Base-by-base conservation (phyloP, 345 rosid genomes). In the Turnera subulata region DNA sequence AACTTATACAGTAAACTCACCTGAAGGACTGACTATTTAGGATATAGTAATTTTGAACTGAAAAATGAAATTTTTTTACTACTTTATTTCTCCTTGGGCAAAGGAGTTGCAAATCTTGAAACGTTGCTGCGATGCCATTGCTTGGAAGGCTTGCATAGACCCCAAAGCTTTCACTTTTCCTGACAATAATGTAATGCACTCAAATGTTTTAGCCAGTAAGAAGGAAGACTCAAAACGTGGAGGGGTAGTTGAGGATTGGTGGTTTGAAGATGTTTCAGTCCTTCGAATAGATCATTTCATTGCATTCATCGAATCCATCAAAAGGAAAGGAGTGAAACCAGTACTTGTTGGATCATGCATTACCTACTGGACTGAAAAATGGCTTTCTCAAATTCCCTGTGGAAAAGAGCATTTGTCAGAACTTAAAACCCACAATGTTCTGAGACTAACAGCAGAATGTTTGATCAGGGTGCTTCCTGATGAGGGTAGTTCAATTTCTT, bases 201-300 rank as follows among this genome's bases (percentile, higher is more conserved):
- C 54, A 19, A 53, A 19, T 26, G 21, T 32, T 55, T 38, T 50
- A 2, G 38, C n/a, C 22, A 66, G 63, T 33, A 55, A 56, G 11
- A 21, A 13, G 2, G 55, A 50, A 46, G 53, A 55, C 44, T 45
- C 12, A 10, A 59, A 56, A 60, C 35, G 11, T 6, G 60, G 50
- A 48, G 64, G 37, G 15, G 6, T 47, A 25, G 54, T 49, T 16
- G 72, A 76, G 11, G 46, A 70, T 21, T 81, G 91, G 86, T 81
- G 87, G 82, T 67, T 71, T 53, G 80, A 77, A 60, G 84, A 84
- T 58, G 77, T 81, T 50, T 68, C 81, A 8, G 19, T 39, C 50
- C 84, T 84, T 26, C 64, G 80, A 45, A 81, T 84, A 11, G 90
- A 81, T 73, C 86, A 77, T 65, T 84, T 84, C 46, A 58, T 75